Percentiles rank a stretch among this genome's conserved stretches.
Conservation (phyloP, 116 monocot species). For the Iris pallida region DNA sequence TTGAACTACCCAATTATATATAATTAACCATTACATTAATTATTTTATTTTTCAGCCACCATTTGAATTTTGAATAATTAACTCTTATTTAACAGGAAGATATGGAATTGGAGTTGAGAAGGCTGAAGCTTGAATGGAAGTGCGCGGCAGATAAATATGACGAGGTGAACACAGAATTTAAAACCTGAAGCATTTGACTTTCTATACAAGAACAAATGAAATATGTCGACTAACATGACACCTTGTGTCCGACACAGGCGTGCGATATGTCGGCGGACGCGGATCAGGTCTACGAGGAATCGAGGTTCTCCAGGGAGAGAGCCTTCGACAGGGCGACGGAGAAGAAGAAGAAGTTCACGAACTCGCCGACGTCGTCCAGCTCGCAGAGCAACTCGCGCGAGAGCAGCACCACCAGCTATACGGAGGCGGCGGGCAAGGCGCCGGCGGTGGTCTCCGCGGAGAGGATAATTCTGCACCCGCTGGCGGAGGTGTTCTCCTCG, state of each 20-base stretch:
- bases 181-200: too few species aligned
- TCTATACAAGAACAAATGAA: constrained; percentile 1
- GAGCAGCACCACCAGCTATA: background rate
- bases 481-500: constrained; percentile 18
- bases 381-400: background rate
- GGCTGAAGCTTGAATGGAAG: constrained; percentile 32
- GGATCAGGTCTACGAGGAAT: too few species aligned
- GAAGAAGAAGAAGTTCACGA: background rate
- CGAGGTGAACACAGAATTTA: too few species aligned
- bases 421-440: background rate
- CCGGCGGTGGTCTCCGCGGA: background rate
- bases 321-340: too few species aligned
- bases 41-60: too few species aligned
- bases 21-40: too few species aligned
- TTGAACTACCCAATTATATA: too few species aligned
- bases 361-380: background rate
- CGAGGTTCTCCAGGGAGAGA: too few species aligned
- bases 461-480: background rate
- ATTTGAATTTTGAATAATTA: too few species aligned
- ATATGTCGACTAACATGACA: too few species aligned
- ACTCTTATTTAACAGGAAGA: constrained; percentile 33
- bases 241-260: background rate
- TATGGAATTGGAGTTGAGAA: constrained; percentile 28
- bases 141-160: constrained; percentile 16
- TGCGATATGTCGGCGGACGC: too few species aligned